Evolutionary conservation across 106 monocot species (phyloP), one percentile per base, ranked within the genome.

Genomic region (Dactylorhiza incarnata): DNA sequence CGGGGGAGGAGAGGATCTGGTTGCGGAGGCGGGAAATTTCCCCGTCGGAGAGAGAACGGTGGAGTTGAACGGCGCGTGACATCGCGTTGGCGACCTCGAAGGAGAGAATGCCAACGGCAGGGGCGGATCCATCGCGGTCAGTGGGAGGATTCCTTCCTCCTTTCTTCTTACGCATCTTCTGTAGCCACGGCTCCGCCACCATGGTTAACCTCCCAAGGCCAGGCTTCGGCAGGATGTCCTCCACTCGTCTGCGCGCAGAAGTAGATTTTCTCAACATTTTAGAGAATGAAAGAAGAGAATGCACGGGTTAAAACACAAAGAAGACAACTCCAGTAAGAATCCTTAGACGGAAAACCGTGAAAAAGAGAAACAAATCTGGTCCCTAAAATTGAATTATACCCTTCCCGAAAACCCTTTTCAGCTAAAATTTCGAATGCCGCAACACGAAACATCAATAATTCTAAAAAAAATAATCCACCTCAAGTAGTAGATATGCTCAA

Each of bases 51-150:
- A 95, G 87, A 11, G 95, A 91, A 50, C 83, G 87, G 86, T 91
- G 83, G 73, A 97, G 89, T 68, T 84, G 84, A 45, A 83, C 81
- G 8, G 93, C 82, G 17, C 91, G 91, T 14, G 95, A 86, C 91
- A 95, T 89, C 72, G 91, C 91, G 80, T 82, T 85, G 62, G 95
- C 95, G 9, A 92, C 84, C 84, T 95, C 95, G 82, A 95, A 95
- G 23, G 95, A 95, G 53, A 95, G 86, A 77, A 95, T 95, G 24
- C 95, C 95, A 45, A 95, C 78, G 54, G 20, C 44, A 48, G 77
- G 43, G 50, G 71, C 49, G 17, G 37, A 51, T 11, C 16, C 44
- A 68, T 54, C 76, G n/a, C 65, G 68, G 17, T 48, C 59, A 59
- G 19, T 55, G 8, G 23, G 73, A 37, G 43, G 65, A 73, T 73